Evolutionary conservation across 108 stramenopile genomes (phyloP), one percentile per base, ranked within the genome.

Genomic region (Conticribra weissflogii): DNA sequence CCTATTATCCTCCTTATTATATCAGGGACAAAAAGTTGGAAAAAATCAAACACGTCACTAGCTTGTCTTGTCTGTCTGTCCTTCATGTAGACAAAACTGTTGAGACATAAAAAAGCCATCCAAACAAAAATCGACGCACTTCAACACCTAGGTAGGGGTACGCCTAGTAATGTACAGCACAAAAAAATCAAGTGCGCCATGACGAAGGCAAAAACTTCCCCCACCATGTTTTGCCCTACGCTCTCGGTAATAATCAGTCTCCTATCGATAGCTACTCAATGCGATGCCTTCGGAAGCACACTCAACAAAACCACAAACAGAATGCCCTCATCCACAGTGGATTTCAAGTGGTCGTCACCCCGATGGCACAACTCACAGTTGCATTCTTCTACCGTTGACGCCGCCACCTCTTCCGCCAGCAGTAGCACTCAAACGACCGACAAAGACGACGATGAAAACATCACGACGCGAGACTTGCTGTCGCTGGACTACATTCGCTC

Each of bases 401-500:
- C n/a, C 17, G 21, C 19, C 4, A 51, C 19, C 50, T 9, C 44
- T 45, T 16, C 9, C 44, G 9, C 44, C 44, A 45, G 14, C 9
- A 45, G 44, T 45, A 45, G n/a, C n/a, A n/a, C n/a, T n/a, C n/a
- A n/a, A n/a, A 55, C 25, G n/a, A 34, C 15, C 51, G 23, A 62
- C 3, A 9, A 46, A 18, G 45, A 44, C 19, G 21, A 0, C 17
- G 66, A 72, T 9, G 71, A 79, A 33, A 63, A 79, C 64, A 75
- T 95, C 41, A 95, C 78, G 34, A 95, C 94, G 7, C 72, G 84
- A 15, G 92, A 94, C 66, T 74, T 92, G 41, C 77, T 96, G 32
- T 91, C 89, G 0, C 75, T 96, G 23, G 88, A 92, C 58, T 90
- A 87, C 25, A 94, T 96, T 36, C 91, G 96, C 51, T 84, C 81